phyloP scores from a whole-genome alignment of 1,284 basidiomycete species.

The Inonotus hispidus region DNA sequence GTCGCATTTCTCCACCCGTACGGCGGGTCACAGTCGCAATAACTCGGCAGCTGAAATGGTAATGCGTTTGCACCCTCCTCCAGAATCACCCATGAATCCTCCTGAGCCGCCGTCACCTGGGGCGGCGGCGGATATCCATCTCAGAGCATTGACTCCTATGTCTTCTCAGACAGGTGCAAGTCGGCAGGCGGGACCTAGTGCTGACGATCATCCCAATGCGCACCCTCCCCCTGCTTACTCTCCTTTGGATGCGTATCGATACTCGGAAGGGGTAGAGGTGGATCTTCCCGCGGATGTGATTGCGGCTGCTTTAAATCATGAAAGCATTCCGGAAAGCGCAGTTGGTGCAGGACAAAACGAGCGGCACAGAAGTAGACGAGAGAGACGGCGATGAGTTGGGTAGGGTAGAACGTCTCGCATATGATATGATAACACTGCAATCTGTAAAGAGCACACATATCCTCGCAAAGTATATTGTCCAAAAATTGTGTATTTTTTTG shows the following conservation, averaged over 20 bases:
- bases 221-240: conserved; percentile 78
- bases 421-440: not conserved
- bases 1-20: conserved; percentile 27
- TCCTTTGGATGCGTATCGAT: conserved; percentile 72
- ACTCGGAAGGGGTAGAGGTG: conserved; percentile 75
- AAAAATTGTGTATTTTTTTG: not conserved
- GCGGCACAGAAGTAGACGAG: conserved; percentile 16
- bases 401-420: not conserved
- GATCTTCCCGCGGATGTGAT: conserved; percentile 81
- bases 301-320: conserved; percentile 69
- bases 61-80: conserved; percentile 66
- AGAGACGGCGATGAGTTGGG: conserved; percentile 10
- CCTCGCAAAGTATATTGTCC: not conserved
- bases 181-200: conserved; percentile 16
- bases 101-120: conserved; percentile 76
- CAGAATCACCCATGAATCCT: conserved; percentile 61
- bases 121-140: conserved; percentile 70
- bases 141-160: conserved; percentile 51
- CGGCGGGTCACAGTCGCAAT: conserved; percentile 36
- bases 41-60: conserved; percentile 42
- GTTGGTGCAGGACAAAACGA: conserved; percentile 33
- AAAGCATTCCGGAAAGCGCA: conserved; percentile 48
- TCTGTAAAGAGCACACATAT: conserved; percentile 1
- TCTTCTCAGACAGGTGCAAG: conserved; percentile 20
- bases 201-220: conserved; percentile 30